Evolutionary conservation across 2,329 filamentous ascomycete genomes (phyloP).

Genomic region (Hymenoscyphus salicellus): DNA sequence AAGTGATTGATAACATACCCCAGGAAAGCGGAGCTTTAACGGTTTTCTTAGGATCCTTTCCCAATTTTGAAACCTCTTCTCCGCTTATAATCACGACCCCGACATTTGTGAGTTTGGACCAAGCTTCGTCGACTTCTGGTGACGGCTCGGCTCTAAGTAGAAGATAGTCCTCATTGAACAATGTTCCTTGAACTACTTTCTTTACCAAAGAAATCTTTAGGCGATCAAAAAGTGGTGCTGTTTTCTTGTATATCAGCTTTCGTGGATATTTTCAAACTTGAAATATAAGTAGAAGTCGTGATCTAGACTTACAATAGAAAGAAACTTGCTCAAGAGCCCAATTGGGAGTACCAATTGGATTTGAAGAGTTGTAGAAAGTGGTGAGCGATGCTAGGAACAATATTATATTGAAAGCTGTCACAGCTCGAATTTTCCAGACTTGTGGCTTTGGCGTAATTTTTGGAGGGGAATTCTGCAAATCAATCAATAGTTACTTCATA

Average conservation of each 20-base stretch:
- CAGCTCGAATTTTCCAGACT: not conserved
- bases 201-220: constrained; percentile 4
- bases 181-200: constrained; percentile 6
- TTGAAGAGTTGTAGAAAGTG: not conserved
- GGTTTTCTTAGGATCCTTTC: constrained; percentile 7
- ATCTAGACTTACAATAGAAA: constrained; percentile 3
- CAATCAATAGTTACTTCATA: not conserved
- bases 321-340: constrained; percentile 7
- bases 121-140: constrained; percentile 4
- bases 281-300: not conserved
- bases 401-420: constrained; percentile 1
- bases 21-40: constrained; percentile 6
- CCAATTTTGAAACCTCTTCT: constrained; percentile 1
- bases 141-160: constrained; percentile 1
- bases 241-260: not conserved
- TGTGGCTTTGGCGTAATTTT: not conserved
- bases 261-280: not conserved
- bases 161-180: constrained; percentile 8
- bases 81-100: constrained; percentile 2
- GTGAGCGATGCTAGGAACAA: not conserved
- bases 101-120: constrained; percentile 5
- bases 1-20: not conserved
- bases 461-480: not conserved
- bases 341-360: not conserved
- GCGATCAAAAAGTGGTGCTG: constrained; percentile 7